Conservation (phyloP, 192 early-diverging fungal genomes). For the Coemansia pectinata region DNA sequence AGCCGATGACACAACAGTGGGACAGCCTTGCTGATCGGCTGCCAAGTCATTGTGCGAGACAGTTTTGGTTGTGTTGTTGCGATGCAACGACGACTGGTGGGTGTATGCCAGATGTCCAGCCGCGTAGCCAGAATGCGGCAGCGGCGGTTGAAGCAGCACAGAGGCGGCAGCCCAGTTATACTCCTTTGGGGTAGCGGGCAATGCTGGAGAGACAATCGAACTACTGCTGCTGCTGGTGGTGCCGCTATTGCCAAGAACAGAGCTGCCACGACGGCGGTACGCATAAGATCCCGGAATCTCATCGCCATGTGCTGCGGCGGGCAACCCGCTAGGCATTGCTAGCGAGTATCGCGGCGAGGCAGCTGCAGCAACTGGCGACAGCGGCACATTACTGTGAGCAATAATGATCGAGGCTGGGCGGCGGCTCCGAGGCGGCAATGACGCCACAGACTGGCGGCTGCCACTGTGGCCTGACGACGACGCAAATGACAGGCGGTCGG, state of each 20-base stretch:
- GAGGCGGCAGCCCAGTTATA: neutral
- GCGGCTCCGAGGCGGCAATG: constrained; percentile 5
- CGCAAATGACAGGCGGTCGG: constrained; percentile 1
- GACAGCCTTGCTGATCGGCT: neutral
- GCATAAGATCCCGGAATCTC: constrained; percentile 18
- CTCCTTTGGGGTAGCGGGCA: constrained; percentile 7
- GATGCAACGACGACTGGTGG: constrained; percentile 12
- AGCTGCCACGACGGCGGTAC: constrained; percentile 20
- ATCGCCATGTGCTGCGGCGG: neutral
- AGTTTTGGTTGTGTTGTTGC: constrained; percentile 39
- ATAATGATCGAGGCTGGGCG: constrained; percentile 1
- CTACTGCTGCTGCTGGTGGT: constrained; percentile 36
- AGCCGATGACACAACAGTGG: neutral
- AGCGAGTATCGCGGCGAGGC: constrained; percentile 1
- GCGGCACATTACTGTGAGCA: neutral
- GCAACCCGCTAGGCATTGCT: neutral
- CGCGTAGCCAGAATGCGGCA: neutral
- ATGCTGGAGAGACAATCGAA: constrained; percentile 17
- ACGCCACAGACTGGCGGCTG: constrained; percentile 4
- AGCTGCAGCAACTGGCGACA: neutral
- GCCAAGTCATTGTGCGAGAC: constrained; percentile 42
- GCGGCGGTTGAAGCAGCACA: neutral
- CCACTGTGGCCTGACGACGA: neutral
- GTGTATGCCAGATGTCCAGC: neutral
- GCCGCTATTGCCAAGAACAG: constrained; percentile 7